These are phyloP conservation scores for Pachyrhizus erosus DNA, from an alignment of 306 rosid species.

Conservation along the genomic window DNA sequence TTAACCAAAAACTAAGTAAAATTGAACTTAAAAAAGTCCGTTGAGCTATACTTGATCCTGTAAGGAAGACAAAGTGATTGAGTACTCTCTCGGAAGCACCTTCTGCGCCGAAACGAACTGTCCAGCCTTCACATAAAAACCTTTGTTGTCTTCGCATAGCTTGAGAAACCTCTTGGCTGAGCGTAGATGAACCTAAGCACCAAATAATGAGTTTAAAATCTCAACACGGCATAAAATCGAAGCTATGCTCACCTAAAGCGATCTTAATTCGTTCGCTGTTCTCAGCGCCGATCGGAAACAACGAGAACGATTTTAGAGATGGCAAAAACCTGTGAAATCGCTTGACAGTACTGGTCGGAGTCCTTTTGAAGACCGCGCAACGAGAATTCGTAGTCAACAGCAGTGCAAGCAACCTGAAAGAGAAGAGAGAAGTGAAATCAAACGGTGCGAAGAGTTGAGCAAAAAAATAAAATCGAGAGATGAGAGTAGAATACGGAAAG, in stretches of 20 bases:
- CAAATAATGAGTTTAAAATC: constrained; percentile 24
- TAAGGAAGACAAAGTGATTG: constrained; percentile 69
- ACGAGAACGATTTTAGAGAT: not conserved
- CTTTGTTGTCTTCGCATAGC: constrained; percentile 85
- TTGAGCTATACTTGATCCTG: constrained; percentile 73
- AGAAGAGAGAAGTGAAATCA: constrained; percentile 1
- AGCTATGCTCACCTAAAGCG: not conserved
- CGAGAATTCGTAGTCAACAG: constrained; percentile 73
- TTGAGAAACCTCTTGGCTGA: constrained; percentile 72
- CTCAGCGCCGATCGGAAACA: not conserved
- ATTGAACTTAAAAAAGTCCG: constrained; percentile 7
- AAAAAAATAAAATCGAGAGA: not conserved
- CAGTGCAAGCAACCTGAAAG: constrained; percentile 64
- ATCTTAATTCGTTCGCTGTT: constrained; percentile 4
- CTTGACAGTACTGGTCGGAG: constrained; percentile 66
- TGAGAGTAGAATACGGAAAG: constrained; percentile 1
- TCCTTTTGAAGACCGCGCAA: constrained; percentile 52
- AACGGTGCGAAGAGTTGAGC: not conserved
- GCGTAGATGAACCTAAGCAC: constrained; percentile 74
- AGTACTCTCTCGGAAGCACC: constrained; percentile 78
- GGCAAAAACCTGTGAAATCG: constrained; percentile 63
- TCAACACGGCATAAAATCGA: constrained; percentile 21
- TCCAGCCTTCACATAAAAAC: constrained; percentile 95
- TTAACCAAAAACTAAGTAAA: constrained; percentile 7
- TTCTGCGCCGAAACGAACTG: constrained; percentile 78